Conservation (phyloP, 805 yeast species). For the Cyberlindnera americana region DNA sequence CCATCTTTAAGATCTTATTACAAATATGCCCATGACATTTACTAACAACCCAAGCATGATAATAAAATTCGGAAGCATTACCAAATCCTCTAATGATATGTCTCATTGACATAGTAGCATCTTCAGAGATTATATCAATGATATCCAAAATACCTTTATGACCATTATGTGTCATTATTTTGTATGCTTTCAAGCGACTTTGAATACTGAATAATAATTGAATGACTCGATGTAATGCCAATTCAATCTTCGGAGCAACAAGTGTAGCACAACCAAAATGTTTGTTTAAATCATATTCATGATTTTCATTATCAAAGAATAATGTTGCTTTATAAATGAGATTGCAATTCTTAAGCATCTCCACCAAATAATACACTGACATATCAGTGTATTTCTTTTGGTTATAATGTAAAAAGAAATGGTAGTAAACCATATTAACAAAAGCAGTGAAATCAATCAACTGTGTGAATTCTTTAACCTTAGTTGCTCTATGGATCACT, state of each 20-base stretch:
- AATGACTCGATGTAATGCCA: conserved; percentile 19
- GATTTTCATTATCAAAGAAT: conserved; percentile 17
- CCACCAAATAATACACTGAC: conserved; percentile 15
- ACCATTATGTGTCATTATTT: conserved; percentile 8
- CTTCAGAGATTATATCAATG: conserved; percentile 16
- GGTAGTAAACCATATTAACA: conserved; percentile 22
- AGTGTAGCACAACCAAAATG: conserved; percentile 23
- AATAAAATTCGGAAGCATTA: conserved; percentile 21
- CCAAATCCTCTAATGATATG: conserved; percentile 12
- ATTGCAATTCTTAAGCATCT: conserved; percentile 7
- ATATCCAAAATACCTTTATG: conserved; percentile 2
- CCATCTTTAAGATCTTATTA: conserved; percentile 11
- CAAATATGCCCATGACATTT: conserved; percentile 22
- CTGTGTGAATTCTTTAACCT: conserved; percentile 9
- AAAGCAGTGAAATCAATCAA: conserved; percentile 17
- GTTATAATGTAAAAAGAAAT: conserved; percentile 22
- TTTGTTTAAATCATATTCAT: conserved; percentile 17
- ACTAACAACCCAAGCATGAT: conserved; percentile 26
- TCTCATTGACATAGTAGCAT: conserved; percentile 1
- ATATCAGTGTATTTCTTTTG: conserved; percentile 9
- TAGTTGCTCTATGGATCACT: conserved; percentile 17
- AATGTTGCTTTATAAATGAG: conserved; percentile 11
- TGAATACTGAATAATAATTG: conserved; percentile 19
- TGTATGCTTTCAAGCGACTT: conserved; percentile 21
- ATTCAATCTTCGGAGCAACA: conserved; percentile 23